Conservation (phyloP, 2,329 filamentous ascomycete species). For the Delphinella strobiligena region DNA sequence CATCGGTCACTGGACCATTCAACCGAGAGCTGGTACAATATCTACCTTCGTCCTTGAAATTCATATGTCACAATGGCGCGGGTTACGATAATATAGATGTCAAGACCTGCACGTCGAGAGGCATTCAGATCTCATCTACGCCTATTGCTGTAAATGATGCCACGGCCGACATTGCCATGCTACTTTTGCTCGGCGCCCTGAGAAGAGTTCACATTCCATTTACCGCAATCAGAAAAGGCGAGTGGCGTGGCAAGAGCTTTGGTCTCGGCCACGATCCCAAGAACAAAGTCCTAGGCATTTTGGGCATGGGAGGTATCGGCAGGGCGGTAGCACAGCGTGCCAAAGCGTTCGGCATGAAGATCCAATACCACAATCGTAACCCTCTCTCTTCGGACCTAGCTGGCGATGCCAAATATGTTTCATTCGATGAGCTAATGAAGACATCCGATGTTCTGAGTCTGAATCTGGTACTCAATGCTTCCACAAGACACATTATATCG, state of each 20-base stretch:
- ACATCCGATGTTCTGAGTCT: slow-evolving; percentile 44
- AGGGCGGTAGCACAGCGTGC: slow-evolving; percentile 36
- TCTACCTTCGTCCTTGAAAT: slow-evolving; percentile 31
- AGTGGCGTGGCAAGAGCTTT: slow-evolving; percentile 33
- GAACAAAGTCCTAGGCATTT: slow-evolving; percentile 41
- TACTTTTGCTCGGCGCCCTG: slow-evolving; percentile 41
- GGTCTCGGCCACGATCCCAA: slow-evolving; percentile 41
- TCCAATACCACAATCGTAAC: slow-evolving; percentile 47
- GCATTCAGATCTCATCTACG: slow-evolving; percentile 34
- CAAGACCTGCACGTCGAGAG: slow-evolving; percentile 19
- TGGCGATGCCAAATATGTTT: slow-evolving; percentile 39
- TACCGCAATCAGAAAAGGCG: slow-evolving; percentile 32
- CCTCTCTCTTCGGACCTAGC: slow-evolving; percentile 28
- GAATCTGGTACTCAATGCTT: slow-evolving; percentile 39
- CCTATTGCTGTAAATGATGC: slow-evolving; percentile 39
- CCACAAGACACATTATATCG: slow-evolving; percentile 42
- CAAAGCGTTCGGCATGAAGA: slow-evolving; percentile 42
- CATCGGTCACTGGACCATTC: slow-evolving; percentile 33
- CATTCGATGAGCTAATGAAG: slow-evolving; percentile 42
- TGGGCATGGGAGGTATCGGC: slow-evolving; percentile 51
- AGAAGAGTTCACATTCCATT: slow-evolving; percentile 36
- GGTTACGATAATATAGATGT: slow-evolving; percentile 27
- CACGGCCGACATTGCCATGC: slow-evolving; percentile 36
- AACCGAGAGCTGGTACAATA: slow-evolving; percentile 30
- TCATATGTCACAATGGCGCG: slow-evolving; percentile 33